Evolutionary conservation across 352 stramenopile genomes (phyloP), one percentile per base, ranked within the genome.

Genomic region (Phytophthora tubulina): DNA sequence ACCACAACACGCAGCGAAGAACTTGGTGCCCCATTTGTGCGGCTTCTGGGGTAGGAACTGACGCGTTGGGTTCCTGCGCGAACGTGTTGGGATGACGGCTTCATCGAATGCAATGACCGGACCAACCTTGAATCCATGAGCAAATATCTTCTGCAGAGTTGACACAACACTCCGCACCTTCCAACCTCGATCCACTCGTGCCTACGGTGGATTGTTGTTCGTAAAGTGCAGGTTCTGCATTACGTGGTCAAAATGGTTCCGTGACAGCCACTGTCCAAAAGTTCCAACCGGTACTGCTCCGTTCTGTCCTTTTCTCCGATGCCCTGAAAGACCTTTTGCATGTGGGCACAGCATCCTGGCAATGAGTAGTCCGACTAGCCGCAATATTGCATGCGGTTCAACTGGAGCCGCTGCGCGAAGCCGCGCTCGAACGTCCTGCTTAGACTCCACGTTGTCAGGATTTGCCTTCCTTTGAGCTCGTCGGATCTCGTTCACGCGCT

Each of bases 21-120:
- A 53, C 15, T 63, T 63, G 2, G 56, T 63, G 31, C 56, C 56
- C 42, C 42, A 54, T 31, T 63, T 63, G 41, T 63, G 42, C 6
- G 42, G 56, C 31, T 63, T 63, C 13, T 54, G 33, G 6, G 31
- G 27, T 14, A 63, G 32, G 27, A 46, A 63, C 32, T 63, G 56
- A 6, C 42, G 42, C 7, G 42, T 63, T 6, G 56, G 56, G 32
- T 63, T 63, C 14, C 14, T 15, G 2, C 44, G 11, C 11, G 42
- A 36, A 21, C 56, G 41, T 5, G 56, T 54, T 10, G 42, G 56
- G 15, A 63, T 63, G n/a, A 63, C 54, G 7, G 56, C 56, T 27
- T 63, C 56, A 30, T 63, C 56, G 35, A 63, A 63, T 21, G 21
- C 21, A 1, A 1, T 21, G 21, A 21, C 41, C 6, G 14, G 50